Base-by-base conservation (phyloP, 2,329 filamentous ascomycete species). In the Clonostachys rosea region DNA sequence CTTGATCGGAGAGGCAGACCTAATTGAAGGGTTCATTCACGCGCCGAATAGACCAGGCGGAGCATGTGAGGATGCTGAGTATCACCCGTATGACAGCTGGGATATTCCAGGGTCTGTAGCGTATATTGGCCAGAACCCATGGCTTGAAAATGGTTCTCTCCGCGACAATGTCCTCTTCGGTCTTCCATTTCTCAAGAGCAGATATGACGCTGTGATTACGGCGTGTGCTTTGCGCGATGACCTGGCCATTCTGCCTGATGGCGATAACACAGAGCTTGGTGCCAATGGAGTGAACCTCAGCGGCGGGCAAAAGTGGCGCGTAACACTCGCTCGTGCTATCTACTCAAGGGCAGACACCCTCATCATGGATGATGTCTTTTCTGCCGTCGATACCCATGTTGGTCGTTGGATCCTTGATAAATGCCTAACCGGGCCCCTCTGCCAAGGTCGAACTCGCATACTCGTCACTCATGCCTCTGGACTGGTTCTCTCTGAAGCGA, bases 221-320 rank as follows among this genome's bases (percentile, higher is more conserved):
- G 86, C 84, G 2, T 94, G 88, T 51, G 87, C 87, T 1, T 61
- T 95, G 40, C 76, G 77, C 44, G 89, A 89, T 58, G 90, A 95
- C 55, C 69, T 95, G 30, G 78, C 84, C 13, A 88, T 90, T 70
- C 74, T 95, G 13, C 70, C 79, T 0, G 86, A 92, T 58, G 89
- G 89, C 5, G 88, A 94, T 55, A 67, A 79, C 42, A 95, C 90
- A 0, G 87, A 91, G 57, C 88, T 95, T 46, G 89, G 89, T 11
- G 86, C 87, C 4, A 91, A 92, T 51, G 89, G 89, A 7, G 88
- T 94, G 54, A 91, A 92, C 55, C 71, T 95, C 7, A 90, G 85
- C 50, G 89, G 90, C 51, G 90, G 89, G 0, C 89, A 95, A 64
- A 83, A 88, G 58, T 91, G 89, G 86, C 79, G 89, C 46, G 78